Evolutionary conservation across 257 asterid species (phyloP).

Genomic region (Rhazya stricta): DNA sequence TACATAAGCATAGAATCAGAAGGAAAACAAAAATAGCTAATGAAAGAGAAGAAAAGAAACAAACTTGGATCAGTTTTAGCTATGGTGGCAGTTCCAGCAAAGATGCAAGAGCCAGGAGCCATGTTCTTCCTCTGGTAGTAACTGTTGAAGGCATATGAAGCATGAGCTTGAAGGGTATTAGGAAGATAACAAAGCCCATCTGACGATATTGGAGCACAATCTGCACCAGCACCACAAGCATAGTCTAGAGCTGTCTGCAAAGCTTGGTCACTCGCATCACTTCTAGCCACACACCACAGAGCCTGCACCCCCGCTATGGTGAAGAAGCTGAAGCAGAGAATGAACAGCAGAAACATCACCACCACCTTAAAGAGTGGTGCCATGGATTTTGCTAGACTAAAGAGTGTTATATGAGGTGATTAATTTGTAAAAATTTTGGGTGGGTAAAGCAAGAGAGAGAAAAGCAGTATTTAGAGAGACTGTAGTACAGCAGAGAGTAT

Average conservation of each 20-base stretch:
- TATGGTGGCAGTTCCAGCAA: slow-evolving; percentile 62
- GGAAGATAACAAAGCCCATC: slow-evolving; percentile 77
- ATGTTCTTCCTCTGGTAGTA: slow-evolving; percentile 59
- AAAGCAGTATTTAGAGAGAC: neutral
- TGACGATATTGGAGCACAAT: slow-evolving; percentile 58
- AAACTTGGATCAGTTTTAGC: slow-evolving; percentile 92
- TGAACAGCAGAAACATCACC: slow-evolving; percentile 10
- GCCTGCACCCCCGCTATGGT: slow-evolving; percentile 19
- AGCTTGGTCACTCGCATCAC: slow-evolving; percentile 60
- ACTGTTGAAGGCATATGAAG: slow-evolving; percentile 85
- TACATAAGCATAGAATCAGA: neutral
- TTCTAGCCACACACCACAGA: slow-evolving; percentile 81
- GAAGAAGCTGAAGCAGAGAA: slow-evolving; percentile 17
- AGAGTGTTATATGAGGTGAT: slow-evolving; percentile 9
- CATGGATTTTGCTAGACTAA: slow-evolving; percentile 13
- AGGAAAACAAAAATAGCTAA: neutral
- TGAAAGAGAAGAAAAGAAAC: neutral
- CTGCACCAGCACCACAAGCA: slow-evolving; percentile 80
- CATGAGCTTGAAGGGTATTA: slow-evolving; percentile 75
- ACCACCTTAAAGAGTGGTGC: slow-evolving; percentile 24
- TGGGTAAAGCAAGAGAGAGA: neutral
- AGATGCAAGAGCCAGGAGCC: slow-evolving; percentile 72
- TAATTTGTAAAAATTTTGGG: neutral
- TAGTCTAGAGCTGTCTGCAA: slow-evolving; percentile 66
- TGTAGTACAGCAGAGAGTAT: slow-evolving; percentile 16